These are phyloP conservation scores for Vararia minispora DNA, from an alignment of 768 basidiomycete genomes.

Conservation along the genomic window DNA sequence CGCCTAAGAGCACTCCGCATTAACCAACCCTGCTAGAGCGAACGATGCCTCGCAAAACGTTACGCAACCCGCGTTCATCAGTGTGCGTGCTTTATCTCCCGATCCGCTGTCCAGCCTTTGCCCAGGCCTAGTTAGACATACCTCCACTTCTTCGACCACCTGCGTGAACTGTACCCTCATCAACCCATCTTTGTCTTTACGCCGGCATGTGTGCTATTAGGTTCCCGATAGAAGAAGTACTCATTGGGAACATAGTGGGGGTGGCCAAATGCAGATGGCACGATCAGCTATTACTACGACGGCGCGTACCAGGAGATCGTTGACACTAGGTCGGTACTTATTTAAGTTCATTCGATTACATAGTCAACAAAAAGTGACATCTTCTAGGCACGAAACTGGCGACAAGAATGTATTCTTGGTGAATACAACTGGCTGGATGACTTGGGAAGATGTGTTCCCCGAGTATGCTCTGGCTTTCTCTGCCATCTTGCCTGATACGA, in stretches of 20 bases:
- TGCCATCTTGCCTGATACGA: background rate
- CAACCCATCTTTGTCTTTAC: conserved; percentile 46
- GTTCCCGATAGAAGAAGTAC: background rate
- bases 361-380: background rate
- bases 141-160: conserved; percentile 30
- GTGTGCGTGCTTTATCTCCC: conserved; percentile 20
- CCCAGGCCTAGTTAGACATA: conserved; percentile 27
- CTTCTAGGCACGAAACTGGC: conserved; percentile 26
- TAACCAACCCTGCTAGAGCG: conserved; percentile 25
- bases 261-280: conserved; percentile 41
- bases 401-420: conserved; percentile 41
- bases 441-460: conserved; percentile 37
- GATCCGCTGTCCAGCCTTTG: background rate
- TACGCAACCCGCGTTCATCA: conserved; percentile 30
- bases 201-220: conserved; percentile 24
- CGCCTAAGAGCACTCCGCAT: background rate
- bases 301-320: conserved; percentile 38
- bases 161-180: conserved; percentile 30
- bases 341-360: background rate
- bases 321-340: conserved; percentile 23
- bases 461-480: conserved; percentile 18
- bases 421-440: conserved; percentile 46
- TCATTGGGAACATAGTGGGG: conserved; percentile 30
- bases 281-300: conserved; percentile 32
- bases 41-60: conserved; percentile 46